A percentile compares a stretch with the other conserved stretches of the same genome.
phyloP scores from a whole-genome alignment of 805 yeast species.

The Vanderwaltozyma polyspora region DNA sequence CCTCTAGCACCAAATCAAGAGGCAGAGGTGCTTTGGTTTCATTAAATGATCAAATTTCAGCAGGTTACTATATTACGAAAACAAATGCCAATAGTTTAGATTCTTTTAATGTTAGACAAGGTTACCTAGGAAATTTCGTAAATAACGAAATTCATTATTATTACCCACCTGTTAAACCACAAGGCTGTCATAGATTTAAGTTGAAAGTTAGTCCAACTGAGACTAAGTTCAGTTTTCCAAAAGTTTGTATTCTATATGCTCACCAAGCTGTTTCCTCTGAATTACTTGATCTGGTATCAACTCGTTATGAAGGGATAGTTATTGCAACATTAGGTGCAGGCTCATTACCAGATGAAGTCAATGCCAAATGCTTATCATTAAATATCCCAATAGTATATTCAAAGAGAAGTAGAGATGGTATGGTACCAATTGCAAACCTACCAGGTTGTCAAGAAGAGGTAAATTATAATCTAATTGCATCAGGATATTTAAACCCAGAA shows the following conservation, averaged over 20 bases:
- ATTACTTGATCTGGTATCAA: slow-evolving; percentile 36
- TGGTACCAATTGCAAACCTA: slow-evolving; percentile 44
- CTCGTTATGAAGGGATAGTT: slow-evolving; percentile 43
- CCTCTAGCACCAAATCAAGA: slow-evolving; percentile 38
- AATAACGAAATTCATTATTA: slow-evolving; percentile 55
- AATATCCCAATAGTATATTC: slow-evolving; percentile 50
- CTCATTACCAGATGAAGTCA: slow-evolving; percentile 42
- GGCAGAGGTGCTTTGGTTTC: slow-evolving; percentile 56
- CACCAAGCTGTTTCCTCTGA: slow-evolving; percentile 49
- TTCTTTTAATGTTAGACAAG: slow-evolving; percentile 61
- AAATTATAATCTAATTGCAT: slow-evolving; percentile 39
- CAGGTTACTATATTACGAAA: slow-evolving; percentile 61
- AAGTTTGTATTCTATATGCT: slow-evolving; percentile 45
- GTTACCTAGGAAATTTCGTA: slow-evolving; percentile 59
- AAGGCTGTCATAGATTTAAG: slow-evolving; percentile 36
- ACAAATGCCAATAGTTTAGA: slow-evolving; percentile 61
- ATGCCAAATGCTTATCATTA: slow-evolving; percentile 31
- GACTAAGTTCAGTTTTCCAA: slow-evolving; percentile 16
- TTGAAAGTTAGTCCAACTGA: slow-evolving; percentile 20
- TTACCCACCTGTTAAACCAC: slow-evolving; percentile 51
- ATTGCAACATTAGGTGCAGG: slow-evolving; percentile 69
- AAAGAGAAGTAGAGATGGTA: slow-evolving; percentile 59
- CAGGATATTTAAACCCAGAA: slow-evolving; percentile 58
- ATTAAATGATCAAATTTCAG: slow-evolving; percentile 55
- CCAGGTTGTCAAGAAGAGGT: slow-evolving; percentile 28